Evolutionary conservation across 2,329 filamentous ascomycete genomes (phyloP).

Genomic region (Colletotrichum tabaci): DNA sequence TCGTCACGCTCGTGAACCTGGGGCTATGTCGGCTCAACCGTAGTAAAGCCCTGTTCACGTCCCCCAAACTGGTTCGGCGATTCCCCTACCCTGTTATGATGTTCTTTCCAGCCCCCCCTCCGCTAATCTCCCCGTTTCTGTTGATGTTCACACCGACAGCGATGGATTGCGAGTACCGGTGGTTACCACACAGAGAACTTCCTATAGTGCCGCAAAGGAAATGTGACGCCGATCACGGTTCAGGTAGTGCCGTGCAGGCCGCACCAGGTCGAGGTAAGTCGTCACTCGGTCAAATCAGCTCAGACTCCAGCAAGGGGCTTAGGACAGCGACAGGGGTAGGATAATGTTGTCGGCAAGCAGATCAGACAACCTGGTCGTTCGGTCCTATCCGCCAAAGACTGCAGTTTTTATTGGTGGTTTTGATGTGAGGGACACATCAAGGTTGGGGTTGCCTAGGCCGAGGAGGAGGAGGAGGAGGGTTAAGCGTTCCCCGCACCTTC

Average conservation of each 20-base stretch:
- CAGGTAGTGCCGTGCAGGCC: slow-evolving; percentile 20
- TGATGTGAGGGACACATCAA: slow-evolving; percentile 14
- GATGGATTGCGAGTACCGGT: background rate
- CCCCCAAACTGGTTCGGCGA: background rate
- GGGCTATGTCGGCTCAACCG: slow-evolving; percentile 25
- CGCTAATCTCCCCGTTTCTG: background rate
- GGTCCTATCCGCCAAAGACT: slow-evolving; percentile 35
- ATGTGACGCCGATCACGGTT: slow-evolving; percentile 11
- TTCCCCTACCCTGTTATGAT: background rate
- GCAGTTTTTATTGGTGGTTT: slow-evolving; percentile 31
- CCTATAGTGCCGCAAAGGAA: background rate
- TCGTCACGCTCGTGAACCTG: slow-evolving; percentile 11
- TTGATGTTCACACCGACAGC: background rate
- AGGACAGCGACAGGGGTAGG: slow-evolving; percentile 30
- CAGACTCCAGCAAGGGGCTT: background rate
- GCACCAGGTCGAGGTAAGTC: slow-evolving; percentile 8
- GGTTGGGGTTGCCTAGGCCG: slow-evolving; percentile 20
- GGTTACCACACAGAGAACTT: background rate
- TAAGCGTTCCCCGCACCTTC: slow-evolving; percentile 36
- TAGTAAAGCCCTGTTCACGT: background rate
- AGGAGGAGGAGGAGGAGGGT: slow-evolving; percentile 20
- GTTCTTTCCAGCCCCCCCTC: background rate
- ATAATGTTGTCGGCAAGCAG: slow-evolving; percentile 36
- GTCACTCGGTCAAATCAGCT: background rate
- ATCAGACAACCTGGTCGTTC: slow-evolving; percentile 36